Evolutionary conservation across 2,329 filamentous ascomycete species (phyloP).

Genomic region (Triangularia verruculosa): DNA sequence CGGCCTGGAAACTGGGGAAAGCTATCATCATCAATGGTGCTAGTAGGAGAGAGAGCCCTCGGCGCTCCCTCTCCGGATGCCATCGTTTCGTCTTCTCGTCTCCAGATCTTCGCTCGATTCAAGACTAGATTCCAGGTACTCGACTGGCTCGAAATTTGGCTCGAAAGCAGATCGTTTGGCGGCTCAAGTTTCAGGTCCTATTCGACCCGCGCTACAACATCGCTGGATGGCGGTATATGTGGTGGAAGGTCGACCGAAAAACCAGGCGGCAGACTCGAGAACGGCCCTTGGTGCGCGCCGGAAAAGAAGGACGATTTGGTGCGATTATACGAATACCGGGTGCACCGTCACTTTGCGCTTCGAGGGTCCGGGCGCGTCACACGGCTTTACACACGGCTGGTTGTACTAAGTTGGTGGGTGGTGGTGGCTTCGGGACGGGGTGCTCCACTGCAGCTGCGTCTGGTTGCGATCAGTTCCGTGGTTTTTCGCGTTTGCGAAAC

Average conservation of each 20-base stretch:
- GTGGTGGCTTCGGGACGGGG: not conserved
- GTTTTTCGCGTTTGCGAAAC: not conserved
- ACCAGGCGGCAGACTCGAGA: not conserved
- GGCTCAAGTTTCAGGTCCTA: slow-evolving; percentile 10
- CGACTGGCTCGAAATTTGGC: not conserved
- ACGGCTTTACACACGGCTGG: slow-evolving; percentile 9
- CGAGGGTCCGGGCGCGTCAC: slow-evolving; percentile 23
- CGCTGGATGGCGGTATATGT: not conserved
- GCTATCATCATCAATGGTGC: slow-evolving; percentile 35
- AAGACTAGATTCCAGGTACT: not conserved
- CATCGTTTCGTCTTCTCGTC: slow-evolving; percentile 18
- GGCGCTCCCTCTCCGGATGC: slow-evolving; percentile 33
- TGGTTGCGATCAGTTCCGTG: not conserved
- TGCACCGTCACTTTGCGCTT: not conserved
- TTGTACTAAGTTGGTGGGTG: not conserved
- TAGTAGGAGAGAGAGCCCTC: slow-evolving; percentile 36
- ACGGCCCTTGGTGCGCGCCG: not conserved
- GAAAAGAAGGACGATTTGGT: not conserved
- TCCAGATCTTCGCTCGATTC: not conserved
- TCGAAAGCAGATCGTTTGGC: slow-evolving; percentile 7
- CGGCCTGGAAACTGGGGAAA: slow-evolving; percentile 41
- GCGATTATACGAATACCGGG: not conserved
- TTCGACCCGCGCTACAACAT: slow-evolving; percentile 12
- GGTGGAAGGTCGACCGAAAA: not conserved
- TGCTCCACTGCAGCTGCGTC: slow-evolving; percentile 6